phyloP scores from a whole-genome alignment of 2,329 filamentous ascomycete species.

The Colletotrichum chrysophilum region DNA sequence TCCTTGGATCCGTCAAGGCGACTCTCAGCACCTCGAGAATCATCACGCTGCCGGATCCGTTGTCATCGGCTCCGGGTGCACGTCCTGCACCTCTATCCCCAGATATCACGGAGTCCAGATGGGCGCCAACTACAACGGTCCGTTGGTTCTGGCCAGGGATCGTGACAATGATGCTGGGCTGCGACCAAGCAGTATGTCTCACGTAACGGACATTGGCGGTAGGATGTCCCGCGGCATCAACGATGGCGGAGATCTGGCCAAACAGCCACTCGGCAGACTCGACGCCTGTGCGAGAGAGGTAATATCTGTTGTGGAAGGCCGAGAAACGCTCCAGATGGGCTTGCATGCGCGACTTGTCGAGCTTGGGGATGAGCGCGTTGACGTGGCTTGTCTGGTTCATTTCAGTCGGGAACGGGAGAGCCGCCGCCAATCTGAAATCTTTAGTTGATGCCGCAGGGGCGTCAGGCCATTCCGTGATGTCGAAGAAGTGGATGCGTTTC shows the following conservation, averaged over 20 bases:
- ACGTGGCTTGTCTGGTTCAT: constrained; percentile 25
- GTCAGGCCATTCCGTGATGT: constrained; percentile 27
- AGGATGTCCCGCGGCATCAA: constrained; percentile 65
- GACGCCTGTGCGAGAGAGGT: constrained; percentile 67
- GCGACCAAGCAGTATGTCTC: constrained; percentile 70
- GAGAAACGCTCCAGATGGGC: constrained; percentile 57
- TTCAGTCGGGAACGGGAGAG: constrained; percentile 22
- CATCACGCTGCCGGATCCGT: constrained; percentile 78
- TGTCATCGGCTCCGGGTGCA: constrained; percentile 76
- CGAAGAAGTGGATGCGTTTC: constrained; percentile 28
- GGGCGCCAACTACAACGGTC: constrained; percentile 79
- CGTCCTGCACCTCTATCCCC: constrained; percentile 73
- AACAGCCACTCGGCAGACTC: constrained; percentile 80
- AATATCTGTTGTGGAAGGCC: constrained; percentile 71
- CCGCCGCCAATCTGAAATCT: constrained; percentile 4
- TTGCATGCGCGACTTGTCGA: constrained; percentile 11
- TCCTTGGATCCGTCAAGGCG: constrained; percentile 66
- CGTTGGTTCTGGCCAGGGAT: constrained; percentile 73
- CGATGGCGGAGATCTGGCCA: constrained; percentile 65
- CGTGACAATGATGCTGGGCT: constrained; percentile 81
- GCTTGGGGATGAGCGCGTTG: constrained; percentile 14
- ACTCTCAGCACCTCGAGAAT: constrained; percentile 80
- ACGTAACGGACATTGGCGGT: constrained; percentile 69
- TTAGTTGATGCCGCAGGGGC: background rate
- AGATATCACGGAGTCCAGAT: constrained; percentile 82